Evolutionary conservation across 2,329 filamentous ascomycete species (phyloP).

Genomic region (Magnaporthiopsis poae): DNA sequence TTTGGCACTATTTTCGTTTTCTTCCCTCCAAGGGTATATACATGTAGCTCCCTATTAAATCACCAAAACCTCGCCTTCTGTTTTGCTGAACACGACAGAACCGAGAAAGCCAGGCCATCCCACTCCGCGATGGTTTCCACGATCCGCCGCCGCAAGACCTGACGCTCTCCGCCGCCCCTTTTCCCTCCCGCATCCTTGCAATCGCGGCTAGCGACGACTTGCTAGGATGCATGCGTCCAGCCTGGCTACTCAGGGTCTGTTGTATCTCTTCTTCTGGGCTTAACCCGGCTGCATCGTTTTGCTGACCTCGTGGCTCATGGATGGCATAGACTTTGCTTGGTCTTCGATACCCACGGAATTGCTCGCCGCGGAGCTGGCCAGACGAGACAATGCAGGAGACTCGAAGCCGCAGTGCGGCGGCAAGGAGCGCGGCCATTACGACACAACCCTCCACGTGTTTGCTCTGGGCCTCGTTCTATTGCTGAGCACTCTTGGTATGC

Average conservation of each 20-base stretch:
- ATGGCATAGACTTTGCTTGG: conserved; percentile 28
- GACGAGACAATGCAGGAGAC: conserved; percentile 30
- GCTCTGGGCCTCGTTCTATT: conserved; percentile 57
- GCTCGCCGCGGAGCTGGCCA: conserved; percentile 42
- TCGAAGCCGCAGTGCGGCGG: conserved; percentile 43
- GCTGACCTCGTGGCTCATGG: not conserved
- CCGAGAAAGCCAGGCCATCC: not conserved
- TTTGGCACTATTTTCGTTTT: not conserved
- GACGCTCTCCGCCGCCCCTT: not conserved
- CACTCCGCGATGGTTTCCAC: not conserved
- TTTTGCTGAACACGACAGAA: too few species aligned
- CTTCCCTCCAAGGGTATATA: not conserved
- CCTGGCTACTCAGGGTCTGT: not conserved
- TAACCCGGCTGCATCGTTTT: too few species aligned
- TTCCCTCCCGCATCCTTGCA: not conserved
- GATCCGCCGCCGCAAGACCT: not conserved
- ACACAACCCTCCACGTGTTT: conserved; percentile 57
- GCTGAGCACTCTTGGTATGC: conserved; percentile 32
- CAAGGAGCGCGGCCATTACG: conserved; percentile 46
- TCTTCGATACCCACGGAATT: conserved; percentile 41
- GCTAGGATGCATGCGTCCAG: not conserved
- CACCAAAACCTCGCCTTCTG: not conserved
- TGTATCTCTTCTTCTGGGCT: not conserved
- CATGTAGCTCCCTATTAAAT: not conserved
- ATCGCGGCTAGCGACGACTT: not conserved